Base-by-base conservation (phyloP, 768 basidiomycete genomes). In the Suillus spraguei region DNA sequence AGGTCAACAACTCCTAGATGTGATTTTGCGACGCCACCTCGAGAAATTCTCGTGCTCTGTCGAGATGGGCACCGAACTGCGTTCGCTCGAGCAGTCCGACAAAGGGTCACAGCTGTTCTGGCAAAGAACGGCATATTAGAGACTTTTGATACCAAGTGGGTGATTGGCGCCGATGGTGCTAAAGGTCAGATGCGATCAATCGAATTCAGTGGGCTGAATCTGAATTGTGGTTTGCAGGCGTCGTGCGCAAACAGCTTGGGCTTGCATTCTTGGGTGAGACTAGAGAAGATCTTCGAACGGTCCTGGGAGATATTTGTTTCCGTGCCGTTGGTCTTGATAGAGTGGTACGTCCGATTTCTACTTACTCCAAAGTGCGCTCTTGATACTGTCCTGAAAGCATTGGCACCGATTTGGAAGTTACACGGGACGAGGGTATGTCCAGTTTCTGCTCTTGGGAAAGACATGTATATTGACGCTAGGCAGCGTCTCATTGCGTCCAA, bases 341-440 rank as follows among this genome's bases (percentile, higher is more conserved):
- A 22, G 76, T 79, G 62, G 81, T 81, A 59, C 41, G 77, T 41
- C 16, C n/a, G 10, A n/a, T 32, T 22, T 9, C 10, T 39, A n/a
- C 17, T 60, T 10, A 1, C 10, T 50, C 46, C 11, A 16, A 17
- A n/a, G 11, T 17, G 5, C 5, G 4, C 16, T 63, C 11, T 20
- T 54, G 20, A 54, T 54, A 5, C 20, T 4, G 13, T 54, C 6
- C 36, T 7, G 2, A 33, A 54, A 54, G 63, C 17, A 61, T 42
- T 64, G 60, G 63, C 63, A 82, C 64, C 79, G 79, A 70, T 82
- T 82, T 80, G 81, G 82, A 1, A 78, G 79, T 44, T 66, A 13
- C 20, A 20, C 22, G 14, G 17, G 9, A 14, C 17, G 6, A 32
- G 44, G 44, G 44, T 46, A 24, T 16, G 38, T 44, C 9, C 8